These are phyloP conservation scores for Fragaria iinumae DNA, from an alignment of 306 rosid species.

Conservation along the genomic window DNA sequence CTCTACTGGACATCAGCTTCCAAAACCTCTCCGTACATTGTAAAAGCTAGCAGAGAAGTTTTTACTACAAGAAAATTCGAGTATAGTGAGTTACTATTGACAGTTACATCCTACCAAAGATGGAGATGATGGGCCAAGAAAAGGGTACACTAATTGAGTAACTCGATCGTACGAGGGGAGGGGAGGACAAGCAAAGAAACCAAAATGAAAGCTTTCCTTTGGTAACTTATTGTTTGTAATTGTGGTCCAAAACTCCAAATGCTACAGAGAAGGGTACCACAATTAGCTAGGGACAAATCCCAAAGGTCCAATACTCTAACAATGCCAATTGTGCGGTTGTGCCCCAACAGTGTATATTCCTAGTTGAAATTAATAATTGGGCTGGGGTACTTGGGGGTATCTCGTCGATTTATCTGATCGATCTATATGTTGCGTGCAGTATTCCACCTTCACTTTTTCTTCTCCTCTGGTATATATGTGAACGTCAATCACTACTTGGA, in stretches of 20 bases:
- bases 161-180: neutral
- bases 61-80: neutral
- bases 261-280: neutral
- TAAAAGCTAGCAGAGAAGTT: neutral
- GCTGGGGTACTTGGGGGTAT: too few species aligned
- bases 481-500: too few species aligned
- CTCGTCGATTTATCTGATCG: too few species aligned
- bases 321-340: neutral
- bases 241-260: slow-evolving; percentile 23
- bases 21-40: neutral
- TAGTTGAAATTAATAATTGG: neutral
- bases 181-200: neutral
- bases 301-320: neutral
- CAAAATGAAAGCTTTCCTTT: neutral
- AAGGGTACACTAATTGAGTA: slow-evolving; percentile 14
- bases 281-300: slow-evolving; percentile 1
- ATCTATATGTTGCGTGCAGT: too few species aligned
- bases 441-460: too few species aligned
- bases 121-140: neutral
- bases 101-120: neutral
- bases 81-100: neutral
- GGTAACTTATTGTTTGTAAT: neutral
- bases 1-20: neutral
- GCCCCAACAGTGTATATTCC: neutral
- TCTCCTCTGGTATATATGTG: neutral